Conservation (phyloP, 805 yeast species). For the Kockiozyma suomiensis region DNA sequence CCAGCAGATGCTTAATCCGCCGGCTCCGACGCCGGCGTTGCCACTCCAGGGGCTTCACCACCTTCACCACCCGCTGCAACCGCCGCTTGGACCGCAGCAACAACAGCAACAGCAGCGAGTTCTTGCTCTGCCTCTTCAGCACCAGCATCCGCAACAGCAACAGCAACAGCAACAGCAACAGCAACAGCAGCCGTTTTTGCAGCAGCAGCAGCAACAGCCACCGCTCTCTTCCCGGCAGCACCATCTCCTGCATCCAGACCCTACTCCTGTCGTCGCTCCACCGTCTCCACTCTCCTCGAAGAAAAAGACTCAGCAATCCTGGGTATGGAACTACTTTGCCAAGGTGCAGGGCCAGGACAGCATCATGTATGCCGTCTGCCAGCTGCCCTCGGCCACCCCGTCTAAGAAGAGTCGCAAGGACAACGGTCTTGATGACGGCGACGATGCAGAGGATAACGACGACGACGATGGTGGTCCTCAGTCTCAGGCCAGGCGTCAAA, state of each 20-base stretch:
- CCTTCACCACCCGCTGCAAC: constrained; percentile 10
- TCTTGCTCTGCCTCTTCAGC: constrained; percentile 13
- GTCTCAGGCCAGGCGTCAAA: not conserved
- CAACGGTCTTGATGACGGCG: constrained; percentile 11
- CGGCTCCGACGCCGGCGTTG: constrained; percentile 9
- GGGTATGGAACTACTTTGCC: constrained; percentile 34
- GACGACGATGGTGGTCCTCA: constrained; percentile 10
- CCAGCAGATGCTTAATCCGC: constrained; percentile 28
- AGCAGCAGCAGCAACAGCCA: constrained; percentile 16
- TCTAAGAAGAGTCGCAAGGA: constrained; percentile 9
- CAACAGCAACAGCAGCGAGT: constrained; percentile 17
- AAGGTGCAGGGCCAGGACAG: constrained; percentile 28
- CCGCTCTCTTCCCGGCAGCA: constrained; percentile 4
- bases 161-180: constrained; percentile 16
- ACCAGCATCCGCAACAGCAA: constrained; percentile 15
- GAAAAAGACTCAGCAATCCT: constrained; percentile 27
- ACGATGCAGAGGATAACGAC: constrained; percentile 14
- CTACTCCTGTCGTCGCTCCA: not conserved
- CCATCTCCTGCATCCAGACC: constrained; percentile 5
- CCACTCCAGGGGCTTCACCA: constrained; percentile 16
- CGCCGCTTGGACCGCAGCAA: constrained; percentile 5
- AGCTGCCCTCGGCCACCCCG: constrained; percentile 11
- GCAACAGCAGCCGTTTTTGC: constrained; percentile 7
- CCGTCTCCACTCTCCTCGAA: constrained; percentile 1
- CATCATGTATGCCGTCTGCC: constrained; percentile 30